Percentiles rank a stretch among this genome's conserved stretches.
Conservation (phyloP, 371 early-diverging fungal species). For the Mucor piriformis region DNA sequence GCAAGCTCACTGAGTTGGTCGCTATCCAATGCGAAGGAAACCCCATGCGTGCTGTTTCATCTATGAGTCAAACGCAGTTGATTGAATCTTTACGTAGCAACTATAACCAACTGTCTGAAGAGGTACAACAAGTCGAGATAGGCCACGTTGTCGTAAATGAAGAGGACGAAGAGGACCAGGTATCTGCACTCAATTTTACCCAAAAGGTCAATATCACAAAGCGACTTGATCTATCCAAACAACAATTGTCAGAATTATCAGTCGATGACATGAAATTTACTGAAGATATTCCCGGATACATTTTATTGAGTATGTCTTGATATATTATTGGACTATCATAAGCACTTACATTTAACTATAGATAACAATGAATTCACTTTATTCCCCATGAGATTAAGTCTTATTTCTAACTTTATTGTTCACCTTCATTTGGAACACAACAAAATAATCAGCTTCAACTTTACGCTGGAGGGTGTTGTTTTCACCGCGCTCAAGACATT, state of each 20-base stretch:
- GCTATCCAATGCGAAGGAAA: conserved; percentile 63
- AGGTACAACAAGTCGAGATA: background rate
- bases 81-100: conserved; percentile 51
- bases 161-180: background rate
- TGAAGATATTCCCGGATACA: conserved; percentile 23
- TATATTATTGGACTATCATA: background rate
- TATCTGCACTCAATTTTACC: background rate
- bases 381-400: conserved; percentile 39
- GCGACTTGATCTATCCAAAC: conserved; percentile 47
- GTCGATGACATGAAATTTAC: conserved; percentile 26
- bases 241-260: conserved; percentile 38
- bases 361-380: conserved; percentile 48
- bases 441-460: conserved; percentile 43
- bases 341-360: background rate
- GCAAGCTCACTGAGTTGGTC: conserved; percentile 50
- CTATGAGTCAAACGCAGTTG: conserved; percentile 52
- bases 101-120: conserved; percentile 16
- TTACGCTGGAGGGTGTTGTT: conserved; percentile 32
- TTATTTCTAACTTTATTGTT: conserved; percentile 38
- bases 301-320: conserved; percentile 12
- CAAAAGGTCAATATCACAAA: conserved; percentile 24
- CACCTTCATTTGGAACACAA: conserved; percentile 57
- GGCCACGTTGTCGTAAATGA: background rate
- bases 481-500: conserved; percentile 48
- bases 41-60: conserved; percentile 50